These are phyloP conservation scores for Xerocomus amazonicus DNA, from an alignment of 1,284 basidiomycete genomes.

Conservation along the genomic window DNA sequence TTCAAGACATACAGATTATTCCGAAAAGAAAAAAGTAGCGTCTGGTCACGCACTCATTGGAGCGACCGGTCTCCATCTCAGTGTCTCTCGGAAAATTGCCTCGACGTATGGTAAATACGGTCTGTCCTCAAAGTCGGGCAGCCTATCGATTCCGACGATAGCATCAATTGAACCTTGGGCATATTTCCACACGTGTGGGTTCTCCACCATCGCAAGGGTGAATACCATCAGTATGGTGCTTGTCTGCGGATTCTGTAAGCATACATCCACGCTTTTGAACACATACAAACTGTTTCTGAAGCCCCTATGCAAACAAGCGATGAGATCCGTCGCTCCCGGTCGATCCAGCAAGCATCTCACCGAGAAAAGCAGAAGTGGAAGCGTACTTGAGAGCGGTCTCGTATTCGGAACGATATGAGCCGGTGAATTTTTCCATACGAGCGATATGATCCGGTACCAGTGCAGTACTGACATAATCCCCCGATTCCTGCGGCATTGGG, in stretches of 20 bases:
- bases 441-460: neutral
- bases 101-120: conserved; percentile 36
- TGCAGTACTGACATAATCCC: neutral
- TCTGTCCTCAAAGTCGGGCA: conserved; percentile 40
- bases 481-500: neutral
- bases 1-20: neutral
- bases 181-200: neutral
- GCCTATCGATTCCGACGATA: conserved; percentile 11
- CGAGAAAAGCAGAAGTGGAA: neutral
- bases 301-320: conserved; percentile 2
- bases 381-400: neutral
- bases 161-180: neutral
- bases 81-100: conserved; percentile 36
- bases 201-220: conserved; percentile 1
- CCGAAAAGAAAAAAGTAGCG: neutral
- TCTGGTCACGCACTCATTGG: conserved; percentile 13
- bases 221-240: neutral
- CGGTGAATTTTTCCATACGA: neutral
- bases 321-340: neutral
- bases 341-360: neutral
- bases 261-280: neutral
- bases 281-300: conserved; percentile 12
- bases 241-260: neutral
- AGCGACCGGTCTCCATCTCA: conserved; percentile 21
- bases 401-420: neutral